Evolutionary conservation across 2,329 filamentous ascomycete genomes (phyloP).

Genomic region (Diaporthe nobilis): DNA sequence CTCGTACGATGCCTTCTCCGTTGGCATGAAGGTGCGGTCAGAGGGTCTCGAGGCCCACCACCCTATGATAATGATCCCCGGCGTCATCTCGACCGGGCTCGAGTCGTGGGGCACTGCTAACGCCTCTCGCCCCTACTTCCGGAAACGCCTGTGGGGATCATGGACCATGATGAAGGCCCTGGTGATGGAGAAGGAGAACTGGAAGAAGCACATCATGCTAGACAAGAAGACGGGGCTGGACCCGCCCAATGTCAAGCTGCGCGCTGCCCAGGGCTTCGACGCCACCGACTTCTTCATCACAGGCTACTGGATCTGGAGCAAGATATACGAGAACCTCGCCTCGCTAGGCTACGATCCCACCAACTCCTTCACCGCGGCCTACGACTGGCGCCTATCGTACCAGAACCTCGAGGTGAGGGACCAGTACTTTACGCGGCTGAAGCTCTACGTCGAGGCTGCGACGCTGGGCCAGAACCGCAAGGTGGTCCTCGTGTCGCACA

Average conservation of each 20-base stretch:
- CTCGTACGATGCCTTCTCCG: slow-evolving; percentile 93
- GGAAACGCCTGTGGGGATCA: slow-evolving; percentile 95
- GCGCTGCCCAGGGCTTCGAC: slow-evolving; percentile 96
- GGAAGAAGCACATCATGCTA: slow-evolving; percentile 98
- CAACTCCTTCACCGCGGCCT: slow-evolving; percentile 77
- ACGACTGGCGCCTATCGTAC: slow-evolving; percentile 96
- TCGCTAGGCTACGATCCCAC: slow-evolving; percentile 95
- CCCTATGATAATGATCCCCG: slow-evolving; percentile 96
- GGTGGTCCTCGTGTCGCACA: slow-evolving; percentile 89
- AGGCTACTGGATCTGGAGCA: slow-evolving; percentile 99
- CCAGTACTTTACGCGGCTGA: slow-evolving; percentile 93
- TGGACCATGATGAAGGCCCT: slow-evolving; percentile 99
- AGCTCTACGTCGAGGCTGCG: slow-evolving; percentile 90
- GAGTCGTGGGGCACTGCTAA: slow-evolving; percentile 97
- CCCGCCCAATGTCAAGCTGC: slow-evolving; percentile 88
- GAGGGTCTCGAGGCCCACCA: slow-evolving; percentile 88
- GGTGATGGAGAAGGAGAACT: slow-evolving; percentile 91
- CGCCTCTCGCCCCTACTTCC: slow-evolving; percentile 88
- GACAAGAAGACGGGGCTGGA: slow-evolving; percentile 93
- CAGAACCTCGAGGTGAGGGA: slow-evolving; percentile 90
- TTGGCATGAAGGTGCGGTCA: slow-evolving; percentile 84
- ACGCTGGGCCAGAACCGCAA: slow-evolving; percentile 82
- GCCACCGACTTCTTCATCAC: slow-evolving; percentile 95
- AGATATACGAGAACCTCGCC: slow-evolving; percentile 96
- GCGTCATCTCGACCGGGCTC: slow-evolving; percentile 96